A percentile compares a stretch with the other conserved stretches of the same genome.
Conservation (phyloP, 1,139 yeast species). For the Eremothecium gossypii region DNA sequence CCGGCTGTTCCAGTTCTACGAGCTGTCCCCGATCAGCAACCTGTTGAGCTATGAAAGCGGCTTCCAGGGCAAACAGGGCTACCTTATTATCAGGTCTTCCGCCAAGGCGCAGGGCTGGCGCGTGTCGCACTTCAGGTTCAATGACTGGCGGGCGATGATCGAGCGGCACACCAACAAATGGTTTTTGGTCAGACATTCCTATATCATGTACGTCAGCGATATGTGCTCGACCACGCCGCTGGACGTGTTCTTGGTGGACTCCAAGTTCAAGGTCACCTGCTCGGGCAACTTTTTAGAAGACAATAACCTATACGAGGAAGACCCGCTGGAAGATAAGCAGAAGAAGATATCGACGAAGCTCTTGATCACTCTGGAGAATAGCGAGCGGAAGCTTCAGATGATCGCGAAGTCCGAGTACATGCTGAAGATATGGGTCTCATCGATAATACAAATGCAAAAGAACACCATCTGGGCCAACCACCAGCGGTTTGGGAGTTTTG, state of each 20-base stretch:
- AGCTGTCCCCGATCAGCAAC: constrained; percentile 80
- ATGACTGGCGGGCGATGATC: constrained; percentile 76
- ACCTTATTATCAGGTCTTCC: constrained; percentile 66
- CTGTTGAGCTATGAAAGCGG: constrained; percentile 75
- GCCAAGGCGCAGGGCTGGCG: constrained; percentile 93
- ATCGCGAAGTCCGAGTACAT: constrained; percentile 66
- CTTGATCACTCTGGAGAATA: constrained; percentile 63
- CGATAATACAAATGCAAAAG: constrained; percentile 61
- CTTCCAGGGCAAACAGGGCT: constrained; percentile 83
- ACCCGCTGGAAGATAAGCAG: constrained; percentile 29
- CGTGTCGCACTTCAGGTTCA: constrained; percentile 76
- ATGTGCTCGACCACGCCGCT: constrained; percentile 79
- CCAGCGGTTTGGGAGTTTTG: constrained; percentile 81
- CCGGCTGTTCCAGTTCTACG: constrained; percentile 74
- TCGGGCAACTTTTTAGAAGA: constrained; percentile 35
- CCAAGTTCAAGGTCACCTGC: constrained; percentile 48
- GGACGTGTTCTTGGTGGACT: constrained; percentile 83
- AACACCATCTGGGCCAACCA: constrained; percentile 61
- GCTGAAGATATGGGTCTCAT: constrained; percentile 65
- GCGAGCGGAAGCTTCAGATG: constrained; percentile 68
- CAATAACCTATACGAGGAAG: constrained; percentile 37
- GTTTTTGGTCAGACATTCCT: constrained; percentile 80
- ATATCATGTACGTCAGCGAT: constrained; percentile 76
- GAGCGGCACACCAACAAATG: constrained; percentile 87
- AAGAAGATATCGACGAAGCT: constrained; percentile 35